Evolutionary conservation across 768 basidiomycete genomes (phyloP).

Genomic region (Phylloporus sp.): DNA sequence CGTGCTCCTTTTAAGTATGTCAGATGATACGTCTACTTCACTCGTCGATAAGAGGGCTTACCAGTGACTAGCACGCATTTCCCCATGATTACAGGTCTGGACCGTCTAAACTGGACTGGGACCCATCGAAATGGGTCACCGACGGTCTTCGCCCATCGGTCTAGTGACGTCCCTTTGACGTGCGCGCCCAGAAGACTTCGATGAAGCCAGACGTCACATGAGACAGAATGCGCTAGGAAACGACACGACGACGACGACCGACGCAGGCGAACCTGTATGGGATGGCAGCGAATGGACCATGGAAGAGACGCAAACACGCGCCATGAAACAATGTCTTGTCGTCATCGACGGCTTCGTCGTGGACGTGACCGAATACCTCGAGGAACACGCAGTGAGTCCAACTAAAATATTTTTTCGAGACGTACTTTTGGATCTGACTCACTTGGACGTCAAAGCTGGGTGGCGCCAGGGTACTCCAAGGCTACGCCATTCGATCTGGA

Average conservation of each 20-base stretch:
- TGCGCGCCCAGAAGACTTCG: slow-evolving; percentile 5
- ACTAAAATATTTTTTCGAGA: no score
- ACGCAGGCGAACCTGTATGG: slow-evolving; percentile 1
- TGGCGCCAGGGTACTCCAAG: neutral
- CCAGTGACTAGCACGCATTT: slow-evolving; percentile 7
- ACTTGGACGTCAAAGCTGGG: slow-evolving; percentile 4
- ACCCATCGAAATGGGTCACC: slow-evolving; percentile 14
- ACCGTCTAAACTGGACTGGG: slow-evolving; percentile 10
- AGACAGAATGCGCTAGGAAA: slow-evolving; percentile 1
- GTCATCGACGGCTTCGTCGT: slow-evolving; percentile 9
- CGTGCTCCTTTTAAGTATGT: slow-evolving; percentile 6
- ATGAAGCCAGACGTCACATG: slow-evolving; percentile 7
- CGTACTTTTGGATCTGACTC: neutral
- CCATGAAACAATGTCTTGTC: neutral
- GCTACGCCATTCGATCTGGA: slow-evolving; percentile 1
- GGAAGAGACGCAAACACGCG: neutral
- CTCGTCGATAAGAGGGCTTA: neutral
- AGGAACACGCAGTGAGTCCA: slow-evolving; percentile 9
- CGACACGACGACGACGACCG: neutral
- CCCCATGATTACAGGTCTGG: slow-evolving; percentile 13
- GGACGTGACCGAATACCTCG: slow-evolving; percentile 4
- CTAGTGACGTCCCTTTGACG: slow-evolving; percentile 5
- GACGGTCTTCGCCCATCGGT: slow-evolving; percentile 4
- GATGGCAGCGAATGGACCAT: slow-evolving; percentile 4
- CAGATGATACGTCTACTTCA: neutral